Conservation (phyloP, 2,329 filamentous ascomycete genomes). For the Microdochium bolleyi region DNA sequence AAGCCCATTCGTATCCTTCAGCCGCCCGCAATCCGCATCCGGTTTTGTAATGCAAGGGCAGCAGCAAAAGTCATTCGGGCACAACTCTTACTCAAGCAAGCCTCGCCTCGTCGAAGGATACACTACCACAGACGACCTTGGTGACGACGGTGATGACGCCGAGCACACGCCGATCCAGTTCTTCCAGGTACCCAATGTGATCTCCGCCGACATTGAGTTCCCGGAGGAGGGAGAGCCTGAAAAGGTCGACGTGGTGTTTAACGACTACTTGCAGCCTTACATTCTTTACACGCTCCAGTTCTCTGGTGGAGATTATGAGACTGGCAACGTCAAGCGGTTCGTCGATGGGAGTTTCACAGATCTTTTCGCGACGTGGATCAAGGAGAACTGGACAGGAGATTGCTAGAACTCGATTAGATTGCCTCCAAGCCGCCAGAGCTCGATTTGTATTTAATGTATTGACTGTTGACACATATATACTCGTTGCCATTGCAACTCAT, state of each 20-base stretch:
- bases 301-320: constrained; percentile 40
- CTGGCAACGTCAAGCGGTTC: constrained; percentile 41
- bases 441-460: background rate
- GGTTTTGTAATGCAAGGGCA: constrained; percentile 4
- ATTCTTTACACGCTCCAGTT: constrained; percentile 66
- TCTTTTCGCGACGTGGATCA: constrained; percentile 48
- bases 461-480: background rate
- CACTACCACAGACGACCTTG: constrained; percentile 80
- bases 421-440: background rate
- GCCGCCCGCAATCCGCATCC: constrained; percentile 13
- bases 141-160: constrained; percentile 83
- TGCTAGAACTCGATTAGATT: constrained; percentile 23
- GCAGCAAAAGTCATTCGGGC: constrained; percentile 1
- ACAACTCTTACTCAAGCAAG: constrained; percentile 3
- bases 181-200: constrained; percentile 74
- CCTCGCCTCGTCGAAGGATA: constrained; percentile 51
- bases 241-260: constrained; percentile 79
- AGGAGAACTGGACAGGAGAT: constrained; percentile 45
- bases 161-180: constrained; percentile 68
- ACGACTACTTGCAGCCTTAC: constrained; percentile 85
- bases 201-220: constrained; percentile 63
- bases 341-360: constrained; percentile 47
- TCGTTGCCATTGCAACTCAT: too few relatives aligned
- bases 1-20: constrained; percentile 10
- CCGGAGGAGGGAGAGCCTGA: constrained; percentile 48